These are phyloP conservation scores for Geotrichum reessii DNA, from an alignment of 1,139 yeast genomes.

Conservation along the genomic window DNA sequence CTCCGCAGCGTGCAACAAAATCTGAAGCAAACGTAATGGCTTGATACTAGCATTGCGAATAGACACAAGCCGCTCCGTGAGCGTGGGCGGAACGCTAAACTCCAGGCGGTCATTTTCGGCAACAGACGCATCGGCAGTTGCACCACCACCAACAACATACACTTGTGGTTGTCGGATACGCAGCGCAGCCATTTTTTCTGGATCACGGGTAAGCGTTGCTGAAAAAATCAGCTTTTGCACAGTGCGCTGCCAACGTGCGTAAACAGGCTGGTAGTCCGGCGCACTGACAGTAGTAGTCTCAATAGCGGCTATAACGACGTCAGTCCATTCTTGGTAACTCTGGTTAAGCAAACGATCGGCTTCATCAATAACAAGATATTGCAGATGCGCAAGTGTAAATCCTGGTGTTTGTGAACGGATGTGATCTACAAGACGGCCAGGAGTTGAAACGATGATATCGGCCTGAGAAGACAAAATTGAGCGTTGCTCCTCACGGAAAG, in stretches of 20 bases:
- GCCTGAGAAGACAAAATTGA: slow-evolving; percentile 49
- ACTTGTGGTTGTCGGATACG: slow-evolving; percentile 65
- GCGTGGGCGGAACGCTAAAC: slow-evolving; percentile 39
- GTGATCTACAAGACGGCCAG: slow-evolving; percentile 94
- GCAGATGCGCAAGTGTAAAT: slow-evolving; percentile 45
- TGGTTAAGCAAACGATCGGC: slow-evolving; percentile 90
- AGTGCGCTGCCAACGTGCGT: slow-evolving; percentile 30
- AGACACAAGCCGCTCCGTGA: slow-evolving; percentile 32
- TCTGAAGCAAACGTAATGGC: slow-evolving; percentile 61
- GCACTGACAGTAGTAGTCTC: slow-evolving; percentile 30
- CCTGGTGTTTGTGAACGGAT: slow-evolving; percentile 38
- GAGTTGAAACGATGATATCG: slow-evolving; percentile 78
- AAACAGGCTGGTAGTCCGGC: slow-evolving; percentile 1
- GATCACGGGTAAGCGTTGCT: slow-evolving; percentile 91
- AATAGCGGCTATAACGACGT: slow-evolving; percentile 51
- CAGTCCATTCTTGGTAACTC: slow-evolving; percentile 90
- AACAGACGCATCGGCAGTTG: slow-evolving; percentile 41
- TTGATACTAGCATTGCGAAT: slow-evolving; percentile 43
- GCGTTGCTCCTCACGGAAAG: slow-evolving; percentile 60
- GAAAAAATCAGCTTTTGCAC: slow-evolving; percentile 69
- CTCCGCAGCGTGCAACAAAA: slow-evolving; percentile 21
- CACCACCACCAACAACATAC: slow-evolving; percentile 50
- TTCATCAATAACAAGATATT: slow-evolving; percentile 81
- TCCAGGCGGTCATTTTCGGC: slow-evolving; percentile 47
- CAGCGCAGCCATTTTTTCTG: slow-evolving; percentile 72